These are phyloP conservation scores for Zymoseptoria brevis DNA, from an alignment of 2,329 filamentous ascomycete species.

Conservation along the genomic window DNA sequence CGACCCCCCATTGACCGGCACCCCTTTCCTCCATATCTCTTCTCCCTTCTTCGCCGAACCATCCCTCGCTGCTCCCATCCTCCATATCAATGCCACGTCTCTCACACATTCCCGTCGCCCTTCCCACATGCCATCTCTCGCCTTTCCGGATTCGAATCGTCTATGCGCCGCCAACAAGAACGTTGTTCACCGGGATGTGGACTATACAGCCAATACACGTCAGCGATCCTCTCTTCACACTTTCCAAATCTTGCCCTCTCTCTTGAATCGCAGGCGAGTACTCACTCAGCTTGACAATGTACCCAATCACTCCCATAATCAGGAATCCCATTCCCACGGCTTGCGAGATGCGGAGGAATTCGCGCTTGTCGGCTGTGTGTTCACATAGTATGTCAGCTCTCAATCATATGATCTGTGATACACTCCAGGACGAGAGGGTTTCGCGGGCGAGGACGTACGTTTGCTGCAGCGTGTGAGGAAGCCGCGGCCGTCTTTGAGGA, in stretches of 20 bases:
- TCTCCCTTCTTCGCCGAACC: too few species aligned
- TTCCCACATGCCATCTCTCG: neutral
- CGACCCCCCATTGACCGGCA: too few species aligned
- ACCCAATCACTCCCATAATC: conserved; percentile 63
- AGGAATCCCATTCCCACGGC: conserved; percentile 63
- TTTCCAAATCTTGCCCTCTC: neutral
- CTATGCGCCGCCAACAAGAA: conserved; percentile 59
- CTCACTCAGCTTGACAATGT: conserved; percentile 61
- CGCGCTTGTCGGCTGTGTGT: conserved; percentile 46
- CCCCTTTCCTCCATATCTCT: too few species aligned
- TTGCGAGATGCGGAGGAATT: conserved; percentile 54
- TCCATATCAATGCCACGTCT: neutral
- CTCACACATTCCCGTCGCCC: neutral
- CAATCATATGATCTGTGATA: neutral
- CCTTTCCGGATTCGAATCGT: neutral
- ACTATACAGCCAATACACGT: conserved; percentile 34
- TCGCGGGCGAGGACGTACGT: conserved; percentile 26
- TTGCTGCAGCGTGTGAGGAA: conserved; percentile 46
- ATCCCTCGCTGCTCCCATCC: too few species aligned
- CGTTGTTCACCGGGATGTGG: conserved; percentile 63
- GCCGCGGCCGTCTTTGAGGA: conserved; percentile 46
- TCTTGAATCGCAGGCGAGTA: neutral
- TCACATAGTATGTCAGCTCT: conserved; percentile 1
- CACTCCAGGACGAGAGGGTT: too few species aligned
- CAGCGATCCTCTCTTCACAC: neutral